phyloP scores from a whole-genome alignment of 1,284 basidiomycete species.

The Neonothopanus nambi region DNA sequence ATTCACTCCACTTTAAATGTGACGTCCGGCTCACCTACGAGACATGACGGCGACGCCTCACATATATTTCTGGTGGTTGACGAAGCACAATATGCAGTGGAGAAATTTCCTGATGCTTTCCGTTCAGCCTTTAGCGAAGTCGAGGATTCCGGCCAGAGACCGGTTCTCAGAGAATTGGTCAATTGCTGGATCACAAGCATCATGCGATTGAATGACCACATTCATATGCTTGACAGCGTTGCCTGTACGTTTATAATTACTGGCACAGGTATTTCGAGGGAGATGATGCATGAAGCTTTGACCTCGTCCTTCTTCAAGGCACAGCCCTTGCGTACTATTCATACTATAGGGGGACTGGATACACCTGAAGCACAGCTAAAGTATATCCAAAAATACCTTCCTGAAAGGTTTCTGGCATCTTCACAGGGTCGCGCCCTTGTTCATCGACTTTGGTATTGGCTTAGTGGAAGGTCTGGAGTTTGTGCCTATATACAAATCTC shows the following conservation, averaged over 20 bases:
- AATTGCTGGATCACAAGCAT: background rate
- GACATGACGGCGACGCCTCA: background rate
- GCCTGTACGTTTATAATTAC: background rate
- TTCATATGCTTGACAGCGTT: background rate
- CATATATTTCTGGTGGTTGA: constrained; percentile 9
- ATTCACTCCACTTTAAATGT: background rate
- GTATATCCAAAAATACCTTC: background rate
- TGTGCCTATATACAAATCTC: background rate
- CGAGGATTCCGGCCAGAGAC: background rate
- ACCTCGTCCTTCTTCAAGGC: background rate
- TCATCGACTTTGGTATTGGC: constrained; percentile 3
- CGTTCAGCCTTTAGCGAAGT: background rate
- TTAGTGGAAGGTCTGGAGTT: constrained; percentile 1
- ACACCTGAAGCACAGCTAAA: background rate
- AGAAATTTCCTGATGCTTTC: constrained; percentile 3
- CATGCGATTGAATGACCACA: background rate
- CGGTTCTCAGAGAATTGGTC: background rate
- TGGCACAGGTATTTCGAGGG: constrained; percentile 1
- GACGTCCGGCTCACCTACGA: background rate
- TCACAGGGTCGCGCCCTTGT: background rate
- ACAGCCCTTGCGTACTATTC: too few relatives aligned
- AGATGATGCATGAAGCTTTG: background rate
- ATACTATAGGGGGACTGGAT: background rate
- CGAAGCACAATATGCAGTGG: constrained; percentile 11
- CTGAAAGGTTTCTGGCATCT: background rate